phyloP scores from a whole-genome alignment of 129 eudicot species.

The Glebionis coronaria region DNA sequence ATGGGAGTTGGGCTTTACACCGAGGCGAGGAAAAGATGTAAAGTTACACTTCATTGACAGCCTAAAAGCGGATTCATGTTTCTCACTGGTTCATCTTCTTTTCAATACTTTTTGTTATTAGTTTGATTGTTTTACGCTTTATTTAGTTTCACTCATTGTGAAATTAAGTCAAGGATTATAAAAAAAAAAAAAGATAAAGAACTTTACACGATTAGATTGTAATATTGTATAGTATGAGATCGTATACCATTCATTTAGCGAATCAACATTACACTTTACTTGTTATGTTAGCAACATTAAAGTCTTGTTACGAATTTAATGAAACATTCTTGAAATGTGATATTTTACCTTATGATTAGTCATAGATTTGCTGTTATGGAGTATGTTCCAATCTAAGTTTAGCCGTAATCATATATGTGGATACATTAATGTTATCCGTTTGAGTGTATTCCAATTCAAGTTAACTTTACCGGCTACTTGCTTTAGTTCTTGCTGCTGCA shows the following conservation, averaged over 20 bases:
- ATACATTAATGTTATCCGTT: slow-evolving; percentile 4
- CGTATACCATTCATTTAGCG: slow-evolving; percentile 18
- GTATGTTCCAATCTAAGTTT: slow-evolving; percentile 29
- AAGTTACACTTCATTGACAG: slow-evolving; percentile 57
- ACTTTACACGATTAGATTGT: slow-evolving; percentile 37
- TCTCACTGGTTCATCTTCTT: slow-evolving; percentile 36
- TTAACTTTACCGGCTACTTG: neutral
- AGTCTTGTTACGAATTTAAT: slow-evolving; percentile 11
- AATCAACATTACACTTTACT: slow-evolving; percentile 5
- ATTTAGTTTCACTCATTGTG: slow-evolving; percentile 24
- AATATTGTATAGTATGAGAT: slow-evolving; percentile 26
- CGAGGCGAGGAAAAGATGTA: slow-evolving; percentile 69
- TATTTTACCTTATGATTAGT: neutral
- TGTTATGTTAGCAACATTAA: slow-evolving; percentile 5
- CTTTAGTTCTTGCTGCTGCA: neutral
- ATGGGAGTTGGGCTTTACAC: slow-evolving; percentile 90
- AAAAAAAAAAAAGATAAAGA: neutral
- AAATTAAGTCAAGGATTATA: slow-evolving; percentile 13
- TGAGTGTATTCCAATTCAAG: slow-evolving; percentile 1
- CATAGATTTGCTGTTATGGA: slow-evolving; percentile 10
- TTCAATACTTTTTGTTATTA: slow-evolving; percentile 23
- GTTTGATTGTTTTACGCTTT: slow-evolving; percentile 19
- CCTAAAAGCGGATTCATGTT: slow-evolving; percentile 28
- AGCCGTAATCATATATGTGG: slow-evolving; percentile 21
- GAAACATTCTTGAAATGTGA: neutral